Conservation (phyloP, 305 asterid genomes). For the Fraxinus sp. region DNA sequence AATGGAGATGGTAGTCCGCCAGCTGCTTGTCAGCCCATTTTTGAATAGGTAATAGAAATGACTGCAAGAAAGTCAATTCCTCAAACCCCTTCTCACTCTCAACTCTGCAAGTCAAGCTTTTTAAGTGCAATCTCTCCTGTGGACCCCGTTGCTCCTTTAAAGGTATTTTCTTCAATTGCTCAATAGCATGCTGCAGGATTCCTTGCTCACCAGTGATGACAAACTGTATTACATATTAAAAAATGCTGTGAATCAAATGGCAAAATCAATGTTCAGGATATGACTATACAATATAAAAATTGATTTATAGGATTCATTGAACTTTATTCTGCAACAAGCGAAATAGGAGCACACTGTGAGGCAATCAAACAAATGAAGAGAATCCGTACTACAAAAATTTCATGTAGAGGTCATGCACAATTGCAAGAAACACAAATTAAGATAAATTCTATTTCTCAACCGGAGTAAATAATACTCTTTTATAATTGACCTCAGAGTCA, state of each 20-base stretch:
- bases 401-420: neutral
- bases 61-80: constrained; percentile 82
- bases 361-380: constrained; percentile 10
- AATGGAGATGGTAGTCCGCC: constrained; percentile 80
- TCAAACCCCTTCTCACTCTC: constrained; percentile 66
- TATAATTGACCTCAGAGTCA: constrained; percentile 8
- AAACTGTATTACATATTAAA: constrained; percentile 54
- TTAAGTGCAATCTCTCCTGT: constrained; percentile 89
- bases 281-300: constrained; percentile 1
- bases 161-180: constrained; percentile 88
- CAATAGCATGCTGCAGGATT: constrained; percentile 72
- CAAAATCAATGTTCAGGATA: constrained; percentile 15
- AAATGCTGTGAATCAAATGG: constrained; percentile 6
- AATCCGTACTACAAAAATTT: neutral
- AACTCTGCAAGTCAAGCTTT: constrained; percentile 78
- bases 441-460: neutral
- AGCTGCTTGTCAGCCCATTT: constrained; percentile 93
- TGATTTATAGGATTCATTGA: constrained; percentile 1
- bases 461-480: neutral
- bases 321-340: constrained; percentile 10
- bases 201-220: constrained; percentile 88
- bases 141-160: constrained; percentile 94
- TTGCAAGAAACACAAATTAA: neutral
- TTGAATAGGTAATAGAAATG: constrained; percentile 78
- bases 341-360: neutral